These are phyloP conservation scores for Stygiomarasmius scandens DNA, from an alignment of 1,284 basidiomycete genomes.

Conservation along the genomic window DNA sequence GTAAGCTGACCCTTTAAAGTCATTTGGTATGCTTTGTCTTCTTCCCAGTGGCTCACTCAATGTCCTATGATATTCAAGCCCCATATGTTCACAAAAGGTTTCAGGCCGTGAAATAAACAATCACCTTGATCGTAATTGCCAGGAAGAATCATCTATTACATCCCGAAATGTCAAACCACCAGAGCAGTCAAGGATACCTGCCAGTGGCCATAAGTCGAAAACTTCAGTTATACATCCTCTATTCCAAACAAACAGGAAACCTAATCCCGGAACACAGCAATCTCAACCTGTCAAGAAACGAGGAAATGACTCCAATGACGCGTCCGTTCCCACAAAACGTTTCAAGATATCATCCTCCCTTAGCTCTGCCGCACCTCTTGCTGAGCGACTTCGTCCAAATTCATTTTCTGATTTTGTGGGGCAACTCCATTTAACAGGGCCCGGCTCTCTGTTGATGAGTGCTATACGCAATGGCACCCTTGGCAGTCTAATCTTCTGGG, in stretches of 20 bases:
- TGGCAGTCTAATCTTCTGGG: constrained; percentile 77
- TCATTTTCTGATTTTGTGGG: constrained; percentile 69
- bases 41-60: background rate
- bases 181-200: background rate
- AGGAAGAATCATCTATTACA: background rate
- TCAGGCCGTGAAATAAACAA: constrained; percentile 12
- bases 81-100: constrained; percentile 17
- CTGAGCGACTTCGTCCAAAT: constrained; percentile 67
- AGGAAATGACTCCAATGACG: background rate
- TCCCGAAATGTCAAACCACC: background rate
- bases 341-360: constrained; percentile 24
- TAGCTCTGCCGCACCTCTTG: constrained; percentile 53
- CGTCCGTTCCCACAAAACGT: constrained; percentile 7
- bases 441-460: constrained; percentile 54
- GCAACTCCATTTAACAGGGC: constrained; percentile 61
- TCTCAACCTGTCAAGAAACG: constrained; percentile 7
- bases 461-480: constrained; percentile 48
- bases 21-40: background rate
- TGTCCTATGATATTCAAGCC: constrained; percentile 3
- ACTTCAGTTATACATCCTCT: constrained; percentile 9
- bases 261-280: background rate
- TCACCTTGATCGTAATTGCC: constrained; percentile 16
- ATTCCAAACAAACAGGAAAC: constrained; percentile 10
- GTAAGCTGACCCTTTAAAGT: background rate
- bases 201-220: no score